Evolutionary conservation across 805 yeast species (phyloP), one percentile per base, ranked within the genome.

Genomic region (Candida pseudofarinosa): DNA sequence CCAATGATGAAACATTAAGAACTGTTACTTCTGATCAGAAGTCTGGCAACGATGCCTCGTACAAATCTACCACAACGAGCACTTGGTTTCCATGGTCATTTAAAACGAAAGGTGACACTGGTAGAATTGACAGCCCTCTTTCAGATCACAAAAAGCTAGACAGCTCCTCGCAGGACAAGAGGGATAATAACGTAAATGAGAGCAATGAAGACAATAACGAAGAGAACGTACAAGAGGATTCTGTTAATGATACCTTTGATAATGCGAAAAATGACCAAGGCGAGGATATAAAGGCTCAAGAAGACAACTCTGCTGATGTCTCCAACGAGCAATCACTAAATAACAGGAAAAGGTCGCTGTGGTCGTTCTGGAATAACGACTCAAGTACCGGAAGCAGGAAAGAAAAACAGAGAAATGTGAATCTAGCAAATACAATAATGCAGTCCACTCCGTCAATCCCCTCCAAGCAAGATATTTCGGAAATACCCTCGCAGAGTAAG

Each of bases 321-420:
- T 49, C 62, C 3, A 67, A 60, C 32, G 71, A 66, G 33, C 64
- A 62, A 35, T 19, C 47, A 16, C 37, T 47, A 30, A 38, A 45
- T 43, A 48, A 58, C 14, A 64, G 52, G 51, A 61, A 54, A 50
- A 51, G 42, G 30, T 40, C 41, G 19, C 54, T 56, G 37, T 69
- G 73, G 73, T 53, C 55, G 16, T 68, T 69, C 46, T 69, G 74
- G 74, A 62, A 50, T 38, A 48, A 33, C 38, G 42, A 38, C 19
- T 28, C n/a, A 26, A 46, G 42, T 33, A 6, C 17, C 17, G 34
- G 34, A 7, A 14, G 7, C 15, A 32, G 44, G 12, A 46, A 45
- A 39, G 52, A 40, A 10, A 48, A 38, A 17, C 50, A 44, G 16
- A 45, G 35, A 20, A 41, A 42, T 38, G 33, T 23, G 14, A 44